Conservation (phyloP, 768 basidiomycete genomes). For the Termitomyces sp. region DNA sequence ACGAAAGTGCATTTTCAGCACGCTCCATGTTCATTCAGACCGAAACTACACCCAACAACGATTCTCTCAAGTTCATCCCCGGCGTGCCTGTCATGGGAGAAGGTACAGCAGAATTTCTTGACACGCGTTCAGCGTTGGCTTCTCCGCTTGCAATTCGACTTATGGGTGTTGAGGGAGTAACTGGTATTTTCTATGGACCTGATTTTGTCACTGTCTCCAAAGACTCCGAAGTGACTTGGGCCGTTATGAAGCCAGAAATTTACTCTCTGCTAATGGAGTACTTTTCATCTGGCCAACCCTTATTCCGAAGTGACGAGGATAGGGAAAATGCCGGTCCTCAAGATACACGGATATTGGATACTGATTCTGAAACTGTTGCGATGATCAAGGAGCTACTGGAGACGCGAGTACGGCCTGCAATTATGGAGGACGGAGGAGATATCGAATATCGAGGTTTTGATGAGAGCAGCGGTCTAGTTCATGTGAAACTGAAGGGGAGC, state of each 20-base stretch:
- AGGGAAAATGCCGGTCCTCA: conserved; percentile 80
- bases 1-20: conserved; percentile 30
- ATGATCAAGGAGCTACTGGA: conserved; percentile 99
- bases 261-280: conserved; percentile 96
- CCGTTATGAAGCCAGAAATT: conserved; percentile 92
- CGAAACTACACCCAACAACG: conserved; percentile 94
- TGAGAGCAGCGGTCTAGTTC: conserved; percentile 74
- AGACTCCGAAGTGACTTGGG: conserved; percentile 79
- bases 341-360: conserved; percentile 90
- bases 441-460: conserved; percentile 93
- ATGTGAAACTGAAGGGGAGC: conserved; percentile 92
- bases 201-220: conserved; percentile 98
- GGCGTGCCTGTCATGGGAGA: conserved; percentile 83
- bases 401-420: conserved; percentile 91
- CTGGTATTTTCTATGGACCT: conserved; percentile 88
- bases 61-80: conserved; percentile 97
- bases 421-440: conserved; percentile 99
- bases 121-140: conserved; percentile 76
- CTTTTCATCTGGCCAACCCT: conserved; percentile 84
- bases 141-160: conserved; percentile 94
- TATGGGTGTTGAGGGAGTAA: conserved; percentile 92
- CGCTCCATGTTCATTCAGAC: conserved; percentile 99
- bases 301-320: conserved; percentile 84
- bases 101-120: conserved; percentile 92
- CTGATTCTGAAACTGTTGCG: conserved; percentile 93